Percentiles rank a stretch among this genome's conserved stretches.
Evolutionary conservation across 306 rosid species (phyloP).

Genomic region (Coriaria nepalensis): DNA sequence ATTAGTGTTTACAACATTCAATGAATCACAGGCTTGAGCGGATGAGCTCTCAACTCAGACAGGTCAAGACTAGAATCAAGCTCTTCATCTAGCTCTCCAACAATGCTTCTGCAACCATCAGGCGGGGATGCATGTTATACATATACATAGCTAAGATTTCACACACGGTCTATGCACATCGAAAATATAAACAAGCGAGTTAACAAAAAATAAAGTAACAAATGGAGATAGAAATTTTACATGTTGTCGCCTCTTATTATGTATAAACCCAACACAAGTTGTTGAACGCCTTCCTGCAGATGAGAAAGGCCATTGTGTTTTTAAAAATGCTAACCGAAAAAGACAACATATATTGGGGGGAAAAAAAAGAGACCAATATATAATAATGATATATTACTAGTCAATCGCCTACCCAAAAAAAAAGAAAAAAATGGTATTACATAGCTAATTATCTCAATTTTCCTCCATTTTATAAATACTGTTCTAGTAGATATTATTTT

Average conservation of each 20-base stretch:
- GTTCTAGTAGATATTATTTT: too few relatives aligned
- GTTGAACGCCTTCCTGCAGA: conserved; percentile 92
- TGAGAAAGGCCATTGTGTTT: conserved; percentile 10
- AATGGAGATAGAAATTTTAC: conserved; percentile 25
- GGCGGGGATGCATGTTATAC: background rate
- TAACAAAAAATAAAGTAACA: background rate
- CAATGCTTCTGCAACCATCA: conserved; percentile 70
- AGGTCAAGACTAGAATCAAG: conserved; percentile 71
- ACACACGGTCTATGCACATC: conserved; percentile 1
- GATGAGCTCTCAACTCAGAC: conserved; percentile 81
- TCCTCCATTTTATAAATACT: too few relatives aligned
- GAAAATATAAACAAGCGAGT: background rate
- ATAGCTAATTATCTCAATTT: too few relatives aligned
- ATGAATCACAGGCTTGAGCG: conserved; percentile 77
- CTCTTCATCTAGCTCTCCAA: conserved; percentile 89
- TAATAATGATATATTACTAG: too few relatives aligned
- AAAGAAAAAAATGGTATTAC: too few relatives aligned
- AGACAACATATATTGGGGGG: too few relatives aligned
- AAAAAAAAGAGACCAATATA: too few relatives aligned
- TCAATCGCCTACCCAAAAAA: too few relatives aligned
- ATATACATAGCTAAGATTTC: too few relatives aligned
- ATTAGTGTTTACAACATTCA: conserved; percentile 12
- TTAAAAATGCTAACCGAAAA: background rate
- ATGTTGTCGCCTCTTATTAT: conserved; percentile 96
- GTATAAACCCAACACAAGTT: conserved; percentile 79